Conservation (phyloP, 2,329 filamentous ascomycete species). For the Stagonosporopsis rhizophila region DNA sequence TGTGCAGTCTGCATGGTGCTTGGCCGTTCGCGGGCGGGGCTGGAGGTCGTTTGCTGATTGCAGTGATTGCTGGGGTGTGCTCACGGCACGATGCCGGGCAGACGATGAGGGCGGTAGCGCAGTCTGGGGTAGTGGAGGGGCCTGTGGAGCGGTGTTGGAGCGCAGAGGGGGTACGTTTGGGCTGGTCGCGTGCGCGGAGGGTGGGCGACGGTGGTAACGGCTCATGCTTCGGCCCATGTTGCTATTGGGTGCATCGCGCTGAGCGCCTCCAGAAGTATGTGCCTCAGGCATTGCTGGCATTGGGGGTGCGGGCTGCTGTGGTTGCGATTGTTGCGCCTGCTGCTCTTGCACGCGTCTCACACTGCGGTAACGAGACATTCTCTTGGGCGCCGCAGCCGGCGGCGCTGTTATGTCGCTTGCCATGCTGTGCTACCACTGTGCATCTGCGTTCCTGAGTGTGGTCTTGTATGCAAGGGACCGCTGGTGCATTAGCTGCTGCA, state of each 20-base stretch:
- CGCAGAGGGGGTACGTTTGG: slow-evolving; percentile 33
- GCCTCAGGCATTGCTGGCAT: slow-evolving; percentile 24
- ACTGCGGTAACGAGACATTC: slow-evolving; percentile 66
- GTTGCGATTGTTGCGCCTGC: slow-evolving; percentile 26
- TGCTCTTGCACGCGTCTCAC: slow-evolving; percentile 57
- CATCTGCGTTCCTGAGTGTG: slow-evolving; percentile 20
- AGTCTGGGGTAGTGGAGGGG: slow-evolving; percentile 21
- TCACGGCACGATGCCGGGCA: slow-evolving; percentile 36
- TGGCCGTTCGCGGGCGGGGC: slow-evolving; percentile 37
- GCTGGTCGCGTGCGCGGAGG: slow-evolving; percentile 35
- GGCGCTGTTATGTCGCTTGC: slow-evolving; percentile 39
- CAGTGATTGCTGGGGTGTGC: slow-evolving; percentile 34
- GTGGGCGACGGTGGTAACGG: slow-evolving; percentile 49
- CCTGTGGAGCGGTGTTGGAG: slow-evolving; percentile 33
- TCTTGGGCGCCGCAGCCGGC: slow-evolving; percentile 42
- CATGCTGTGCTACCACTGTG: slow-evolving; percentile 39
- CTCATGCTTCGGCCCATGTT: slow-evolving; percentile 48
- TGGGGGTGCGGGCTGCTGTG: slow-evolving; percentile 25
- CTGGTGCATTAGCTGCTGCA: slow-evolving; percentile 10
- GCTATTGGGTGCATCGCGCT: slow-evolving; percentile 15
- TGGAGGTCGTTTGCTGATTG: slow-evolving; percentile 32
- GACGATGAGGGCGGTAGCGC: slow-evolving; percentile 22
- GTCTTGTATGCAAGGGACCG: slow-evolving; percentile 17
- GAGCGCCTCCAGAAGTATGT: slow-evolving; percentile 3
- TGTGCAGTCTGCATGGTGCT: slow-evolving; percentile 27